Evolutionary conservation across 352 stramenopile species (phyloP).

Genomic region (Hyaloperonospora arabidopsidis): DNA sequence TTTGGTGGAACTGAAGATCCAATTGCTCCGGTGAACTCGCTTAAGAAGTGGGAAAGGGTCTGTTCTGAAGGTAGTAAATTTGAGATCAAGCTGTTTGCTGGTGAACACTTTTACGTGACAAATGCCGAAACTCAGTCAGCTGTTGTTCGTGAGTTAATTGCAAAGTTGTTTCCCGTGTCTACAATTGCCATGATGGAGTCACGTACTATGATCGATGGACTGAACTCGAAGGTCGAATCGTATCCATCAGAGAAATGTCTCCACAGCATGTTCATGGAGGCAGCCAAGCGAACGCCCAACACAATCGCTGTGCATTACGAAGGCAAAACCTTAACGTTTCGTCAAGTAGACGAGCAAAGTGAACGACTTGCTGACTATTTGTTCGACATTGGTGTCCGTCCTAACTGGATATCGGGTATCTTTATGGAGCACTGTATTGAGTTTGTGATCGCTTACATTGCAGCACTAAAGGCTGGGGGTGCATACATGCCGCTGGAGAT

Average conservation of each 20-base stretch:
- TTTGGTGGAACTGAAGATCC: slow-evolving; percentile 44
- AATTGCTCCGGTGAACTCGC: slow-evolving; percentile 26
- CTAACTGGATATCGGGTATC: slow-evolving; percentile 65
- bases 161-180: slow-evolving; percentile 31
- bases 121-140: slow-evolving; percentile 23
- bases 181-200: slow-evolving; percentile 39
- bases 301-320: slow-evolving; percentile 68
- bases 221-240: slow-evolving; percentile 40
- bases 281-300: slow-evolving; percentile 54
- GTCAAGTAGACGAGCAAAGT: slow-evolving; percentile 57
- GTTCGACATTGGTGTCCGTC: slow-evolving; percentile 53
- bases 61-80: slow-evolving; percentile 22
- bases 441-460: slow-evolving; percentile 89
- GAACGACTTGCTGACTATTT: slow-evolving; percentile 58
- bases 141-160: slow-evolving; percentile 32
- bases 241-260: slow-evolving; percentile 73
- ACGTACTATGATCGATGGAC: slow-evolving; percentile 32
- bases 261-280: slow-evolving; percentile 74
- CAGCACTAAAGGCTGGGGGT: slow-evolving; percentile 84
- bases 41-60: slow-evolving; percentile 34
- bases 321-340: slow-evolving; percentile 56
- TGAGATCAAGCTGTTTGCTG: slow-evolving; percentile 40
- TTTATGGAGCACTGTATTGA: slow-evolving; percentile 90
- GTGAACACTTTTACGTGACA: slow-evolving; percentile 60
- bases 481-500: slow-evolving; percentile 88